Percentiles rank a stretch among this genome's conserved stretches.
Evolutionary conservation across 768 basidiomycete species (phyloP).

Genomic region (Hirschioporus abietinus): DNA sequence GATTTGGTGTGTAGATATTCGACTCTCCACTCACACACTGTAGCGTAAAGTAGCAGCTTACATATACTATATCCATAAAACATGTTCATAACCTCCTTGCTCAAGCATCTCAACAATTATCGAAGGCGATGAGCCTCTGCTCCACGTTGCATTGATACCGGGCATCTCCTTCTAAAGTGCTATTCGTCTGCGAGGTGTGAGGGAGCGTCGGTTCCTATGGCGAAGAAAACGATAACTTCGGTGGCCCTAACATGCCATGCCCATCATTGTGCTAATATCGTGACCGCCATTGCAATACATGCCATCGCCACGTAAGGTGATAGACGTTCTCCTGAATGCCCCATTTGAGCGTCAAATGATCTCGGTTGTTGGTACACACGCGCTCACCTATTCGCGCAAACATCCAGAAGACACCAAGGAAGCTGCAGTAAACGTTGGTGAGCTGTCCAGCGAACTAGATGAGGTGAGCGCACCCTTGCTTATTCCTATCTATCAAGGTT

Average conservation of each 20-base stretch:
- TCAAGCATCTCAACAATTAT: too few species aligned
- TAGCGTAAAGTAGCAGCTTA: neutral
- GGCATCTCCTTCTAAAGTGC: too few species aligned
- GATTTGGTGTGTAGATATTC: too few species aligned
- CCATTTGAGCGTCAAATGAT: too few species aligned
- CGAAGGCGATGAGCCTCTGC: too few species aligned
- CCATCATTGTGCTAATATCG: constrained; percentile 46
- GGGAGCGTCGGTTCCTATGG: neutral
- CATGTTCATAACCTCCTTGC: neutral
- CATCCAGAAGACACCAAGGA: constrained; percentile 92
- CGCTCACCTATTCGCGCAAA: constrained; percentile 86
- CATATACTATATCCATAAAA: neutral
- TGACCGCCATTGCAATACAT: constrained; percentile 88
- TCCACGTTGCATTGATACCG: too few species aligned
- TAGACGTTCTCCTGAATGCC: constrained; percentile 73
- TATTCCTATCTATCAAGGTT: constrained; percentile 86
- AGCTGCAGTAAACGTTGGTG: constrained; percentile 39
- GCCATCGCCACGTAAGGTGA: constrained; percentile 95
- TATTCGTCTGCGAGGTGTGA: neutral
- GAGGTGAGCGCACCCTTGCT: constrained; percentile 67
- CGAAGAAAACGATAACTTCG: neutral
- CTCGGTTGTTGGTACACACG: neutral
- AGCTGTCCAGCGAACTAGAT: neutral
- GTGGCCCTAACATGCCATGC: neutral
- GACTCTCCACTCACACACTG: neutral